Conservation (phyloP, 73 alveolate genomes). For the Effrenium voratum region DNA sequence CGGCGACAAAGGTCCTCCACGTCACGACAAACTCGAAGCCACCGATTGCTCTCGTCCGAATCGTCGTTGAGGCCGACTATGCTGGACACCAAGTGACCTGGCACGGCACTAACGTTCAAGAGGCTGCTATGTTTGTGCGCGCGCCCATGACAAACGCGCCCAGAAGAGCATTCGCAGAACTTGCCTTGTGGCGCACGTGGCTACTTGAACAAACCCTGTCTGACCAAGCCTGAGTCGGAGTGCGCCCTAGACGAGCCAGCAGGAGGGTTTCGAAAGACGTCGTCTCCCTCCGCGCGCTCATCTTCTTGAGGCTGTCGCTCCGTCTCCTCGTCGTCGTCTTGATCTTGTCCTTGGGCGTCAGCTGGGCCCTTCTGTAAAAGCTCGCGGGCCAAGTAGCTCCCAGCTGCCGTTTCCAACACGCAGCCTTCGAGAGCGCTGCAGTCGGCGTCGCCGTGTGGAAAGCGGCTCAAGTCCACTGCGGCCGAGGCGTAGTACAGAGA, state of each 20-base stretch:
- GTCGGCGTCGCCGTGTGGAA: neutral
- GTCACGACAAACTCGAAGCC: neutral
- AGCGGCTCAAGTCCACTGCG: neutral
- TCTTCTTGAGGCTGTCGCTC: neutral
- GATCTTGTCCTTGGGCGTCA: neutral
- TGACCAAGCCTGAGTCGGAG: too few species aligned
- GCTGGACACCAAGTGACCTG: neutral
- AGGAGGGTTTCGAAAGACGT: neutral
- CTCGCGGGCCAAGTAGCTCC: conserved; percentile 11
- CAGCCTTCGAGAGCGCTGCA: neutral
- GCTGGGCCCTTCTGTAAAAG: conserved; percentile 2
- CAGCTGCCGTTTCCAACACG: neutral
- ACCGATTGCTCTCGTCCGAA: neutral
- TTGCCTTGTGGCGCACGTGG: too few species aligned
- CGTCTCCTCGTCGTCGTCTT: neutral
- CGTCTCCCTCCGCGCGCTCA: neutral
- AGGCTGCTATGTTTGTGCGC: neutral
- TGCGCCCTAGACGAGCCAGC: too few species aligned
- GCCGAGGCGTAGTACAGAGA: neutral
- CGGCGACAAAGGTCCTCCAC: neutral
- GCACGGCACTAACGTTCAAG: neutral
- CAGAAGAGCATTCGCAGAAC: neutral
- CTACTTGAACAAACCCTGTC: too few species aligned
- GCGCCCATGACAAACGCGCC: neutral
- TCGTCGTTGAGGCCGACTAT: conserved; percentile 14